phyloP scores from a whole-genome alignment of 345 rosid genomes.

The Melaleuca quinquenervia region DNA sequence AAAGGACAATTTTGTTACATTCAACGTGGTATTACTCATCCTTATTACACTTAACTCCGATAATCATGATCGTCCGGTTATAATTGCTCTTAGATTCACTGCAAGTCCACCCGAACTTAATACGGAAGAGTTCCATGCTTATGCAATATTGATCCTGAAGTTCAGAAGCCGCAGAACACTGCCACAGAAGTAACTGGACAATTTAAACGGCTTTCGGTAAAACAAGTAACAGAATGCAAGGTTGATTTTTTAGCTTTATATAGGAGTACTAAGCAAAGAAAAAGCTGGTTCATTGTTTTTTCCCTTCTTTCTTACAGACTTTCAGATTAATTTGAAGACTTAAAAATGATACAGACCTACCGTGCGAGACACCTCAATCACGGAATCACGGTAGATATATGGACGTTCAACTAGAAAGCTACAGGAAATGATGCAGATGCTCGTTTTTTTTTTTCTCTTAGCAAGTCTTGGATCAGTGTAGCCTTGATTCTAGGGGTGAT shows the following conservation, averaged over 20 bases:
- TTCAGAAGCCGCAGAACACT: not conserved
- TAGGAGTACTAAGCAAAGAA: not conserved
- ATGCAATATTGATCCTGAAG: not conserved
- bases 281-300: not conserved
- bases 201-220: not conserved
- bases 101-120: not conserved
- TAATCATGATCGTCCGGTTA: not conserved
- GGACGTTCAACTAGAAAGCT: not conserved
- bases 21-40: not conserved
- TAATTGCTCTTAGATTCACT: not conserved
- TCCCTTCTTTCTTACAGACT: not conserved
- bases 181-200: not conserved
- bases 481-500: too few species aligned
- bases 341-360: not conserved
- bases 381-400: not conserved
- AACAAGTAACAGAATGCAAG: not conserved
- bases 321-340: not conserved
- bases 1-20: not conserved
- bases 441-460: not conserved
- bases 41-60: not conserved
- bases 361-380: not conserved
- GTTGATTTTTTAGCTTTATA: not conserved
- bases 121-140: not conserved
- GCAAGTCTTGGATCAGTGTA: not conserved
- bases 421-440: not conserved